Base-by-base conservation (phyloP, 768 basidiomycete genomes). In the Dictyophora rubrovolvata region DNA sequence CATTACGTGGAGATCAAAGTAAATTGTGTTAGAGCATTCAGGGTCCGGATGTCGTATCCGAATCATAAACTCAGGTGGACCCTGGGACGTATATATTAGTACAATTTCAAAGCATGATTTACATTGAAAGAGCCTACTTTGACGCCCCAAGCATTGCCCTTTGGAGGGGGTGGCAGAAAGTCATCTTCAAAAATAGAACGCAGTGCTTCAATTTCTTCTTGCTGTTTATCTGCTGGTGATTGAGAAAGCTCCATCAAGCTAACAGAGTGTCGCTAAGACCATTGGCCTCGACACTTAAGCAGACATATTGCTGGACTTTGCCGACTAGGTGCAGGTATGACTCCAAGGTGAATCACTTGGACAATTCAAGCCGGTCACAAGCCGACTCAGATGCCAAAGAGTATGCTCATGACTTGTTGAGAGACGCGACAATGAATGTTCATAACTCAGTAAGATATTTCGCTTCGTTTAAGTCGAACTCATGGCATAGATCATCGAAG, bases 111-210 rank as follows among this genome's bases (percentile, higher is more conserved):
- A 46, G 37, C 28, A 51, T 35, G 36, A 53, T 17, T 55, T 33
- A n/a, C 35, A 35, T 17, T 23, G 22, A 42, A 42, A 54, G 22
- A 49, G 16, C 34, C 28, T 36, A 51, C 9, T 69, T 72, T 11
- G 42, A 87, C 89, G 79, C 89, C 91, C 89, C 90, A 93, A 54
- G 81, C 89, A 52, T 59, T 59, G 18, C 48, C 22, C 66, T 82
- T 89, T 34, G 86, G 85, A 16, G 87, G 83, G 20, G 84, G 85
- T 56, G 78, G 79, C 65, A 86, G 80, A 22, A 83, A 77, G 66
- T 89, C 91, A 66, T 91, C 84, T 62, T 86, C 80, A 72, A 87
- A 92, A 61, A 92, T 93, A 61, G 88, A 85, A 69, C 82, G 80
- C 62, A 92, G 76, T 33, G 83, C 87, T 53, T 84, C 86, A 62